phyloP scores from a whole-genome alignment of 1,284 basidiomycete species.

The Malassezia dermatis region DNA sequence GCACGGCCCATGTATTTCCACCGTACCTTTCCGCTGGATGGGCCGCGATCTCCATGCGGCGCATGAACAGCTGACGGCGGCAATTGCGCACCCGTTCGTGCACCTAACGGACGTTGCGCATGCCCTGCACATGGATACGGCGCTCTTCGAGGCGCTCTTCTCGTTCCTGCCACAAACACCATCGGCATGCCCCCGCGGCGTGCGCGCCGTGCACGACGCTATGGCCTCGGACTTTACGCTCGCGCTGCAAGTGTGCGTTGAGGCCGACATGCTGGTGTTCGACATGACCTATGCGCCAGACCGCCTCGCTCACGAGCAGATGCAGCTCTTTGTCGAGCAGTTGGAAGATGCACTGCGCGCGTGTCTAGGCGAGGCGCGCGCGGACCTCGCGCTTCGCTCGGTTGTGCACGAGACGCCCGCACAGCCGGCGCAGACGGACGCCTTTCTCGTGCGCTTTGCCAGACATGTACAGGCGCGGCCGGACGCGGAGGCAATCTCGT shows the following conservation, averaged over 20 bases:
- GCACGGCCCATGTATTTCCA: conserved; percentile 40
- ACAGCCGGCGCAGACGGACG: conserved; percentile 10
- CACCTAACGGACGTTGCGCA: conserved; percentile 30
- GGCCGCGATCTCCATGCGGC: conserved; percentile 1
- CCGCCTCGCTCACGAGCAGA: conserved; percentile 22
- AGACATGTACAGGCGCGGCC: conserved; percentile 18
- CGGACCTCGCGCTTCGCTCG: background rate
- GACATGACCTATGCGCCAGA: conserved; percentile 23
- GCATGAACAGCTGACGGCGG: conserved; percentile 16
- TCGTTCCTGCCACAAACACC: conserved; percentile 24
- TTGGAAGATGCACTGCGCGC: conserved; percentile 17
- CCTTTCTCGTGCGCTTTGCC: conserved; percentile 25
- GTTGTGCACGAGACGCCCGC: conserved; percentile 9
- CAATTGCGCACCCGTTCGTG: conserved; percentile 28
- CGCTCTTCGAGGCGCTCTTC: conserved; percentile 35
- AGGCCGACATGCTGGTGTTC: conserved; percentile 17
- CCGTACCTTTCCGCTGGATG: conserved; percentile 29
- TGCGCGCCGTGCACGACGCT: conserved; percentile 14
- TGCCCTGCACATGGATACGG: conserved; percentile 17
- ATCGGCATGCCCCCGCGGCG: background rate
- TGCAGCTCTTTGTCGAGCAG: conserved; percentile 25
- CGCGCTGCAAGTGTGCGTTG: conserved; percentile 30
- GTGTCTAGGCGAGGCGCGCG: background rate
- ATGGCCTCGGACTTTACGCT: conserved; percentile 34
- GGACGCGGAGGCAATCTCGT: conserved; percentile 25